These are phyloP conservation scores for Paramecium biaurelia DNA, from an alignment of 73 alveolate genomes.

Conservation along the genomic window DNA sequence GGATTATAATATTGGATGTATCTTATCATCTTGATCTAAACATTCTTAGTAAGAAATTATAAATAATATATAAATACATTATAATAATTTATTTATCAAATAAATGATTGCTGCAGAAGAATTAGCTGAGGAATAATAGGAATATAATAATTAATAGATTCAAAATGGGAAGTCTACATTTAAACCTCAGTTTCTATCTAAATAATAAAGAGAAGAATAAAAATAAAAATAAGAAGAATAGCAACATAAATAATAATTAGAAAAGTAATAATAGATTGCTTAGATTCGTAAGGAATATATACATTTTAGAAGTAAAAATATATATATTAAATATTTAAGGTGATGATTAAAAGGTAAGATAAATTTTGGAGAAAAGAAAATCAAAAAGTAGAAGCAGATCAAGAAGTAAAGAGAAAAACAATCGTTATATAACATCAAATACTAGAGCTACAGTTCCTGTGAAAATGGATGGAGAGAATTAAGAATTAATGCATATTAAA, in stretches of 20 bases:
- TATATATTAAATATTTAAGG: not conserved
- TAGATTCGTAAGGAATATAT: not conserved
- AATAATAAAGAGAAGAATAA: not conserved
- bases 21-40: not conserved
- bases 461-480: constrained; percentile 51
- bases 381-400: constrained; percentile 62
- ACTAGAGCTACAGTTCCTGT: constrained; percentile 59
- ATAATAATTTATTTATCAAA: not conserved
- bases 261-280: not conserved
- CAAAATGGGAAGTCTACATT: not conserved
- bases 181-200: not conserved
- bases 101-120: not conserved
- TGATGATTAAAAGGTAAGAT: constrained; percentile 37
- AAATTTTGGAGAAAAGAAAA: constrained; percentile 35
- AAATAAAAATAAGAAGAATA: constrained; percentile 23
- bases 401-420: constrained; percentile 54
- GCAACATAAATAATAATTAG: not conserved
- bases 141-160: not conserved
- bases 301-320: not conserved
- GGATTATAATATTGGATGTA: not conserved
- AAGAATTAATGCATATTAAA: constrained; percentile 52
- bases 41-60: too few relatives aligned
- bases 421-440: constrained; percentile 54
- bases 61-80: not conserved
- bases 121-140: not conserved